A percentile compares a stretch with the other conserved stretches of the same genome.
These are phyloP conservation scores for Sclerotinia glacialis DNA, from an alignment of 2,329 filamentous ascomycete genomes.

Conservation along the genomic window DNA sequence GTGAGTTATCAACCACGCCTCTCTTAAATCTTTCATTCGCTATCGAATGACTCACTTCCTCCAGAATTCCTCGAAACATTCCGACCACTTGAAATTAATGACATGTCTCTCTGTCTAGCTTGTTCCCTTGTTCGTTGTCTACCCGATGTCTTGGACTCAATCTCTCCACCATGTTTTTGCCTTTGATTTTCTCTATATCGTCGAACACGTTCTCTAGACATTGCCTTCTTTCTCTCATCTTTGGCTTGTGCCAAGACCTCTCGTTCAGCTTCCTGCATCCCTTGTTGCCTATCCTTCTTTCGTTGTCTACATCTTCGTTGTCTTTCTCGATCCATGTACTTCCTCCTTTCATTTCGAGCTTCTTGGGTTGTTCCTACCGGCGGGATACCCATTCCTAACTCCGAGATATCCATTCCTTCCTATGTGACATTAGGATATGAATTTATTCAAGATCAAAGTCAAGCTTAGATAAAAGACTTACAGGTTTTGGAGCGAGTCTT, in stretches of 20 bases:
- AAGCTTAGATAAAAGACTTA: not conserved
- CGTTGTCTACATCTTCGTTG: constrained; percentile 16
- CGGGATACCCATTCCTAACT: constrained; percentile 2
- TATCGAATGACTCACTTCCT: not conserved
- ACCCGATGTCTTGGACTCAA: constrained; percentile 1
- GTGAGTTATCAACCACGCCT: not conserved
- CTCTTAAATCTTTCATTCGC: not conserved
- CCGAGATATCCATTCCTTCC: constrained; percentile 8
- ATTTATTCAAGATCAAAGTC: not conserved
- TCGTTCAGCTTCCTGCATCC: not conserved
- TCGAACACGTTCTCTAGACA: constrained; percentile 16
- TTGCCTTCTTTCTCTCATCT: constrained; percentile 17
- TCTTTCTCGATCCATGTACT: constrained; percentile 18
- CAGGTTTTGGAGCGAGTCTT: constrained; percentile 1
- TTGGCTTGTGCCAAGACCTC: not conserved
- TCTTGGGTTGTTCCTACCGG: constrained; percentile 5
- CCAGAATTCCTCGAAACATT: not conserved
- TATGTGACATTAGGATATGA: not conserved
- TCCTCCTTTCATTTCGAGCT: constrained; percentile 9
- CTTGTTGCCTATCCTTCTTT: constrained; percentile 15
- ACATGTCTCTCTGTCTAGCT: not conserved
- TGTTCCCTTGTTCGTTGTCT: not conserved
- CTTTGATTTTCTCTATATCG: constrained; percentile 15
- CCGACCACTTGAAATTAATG: not conserved
- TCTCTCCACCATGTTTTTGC: not conserved